Evolutionary conservation across 352 stramenopile species (phyloP), one percentile per base, ranked within the genome.

Genomic region (Phytophthora quininea): DNA sequence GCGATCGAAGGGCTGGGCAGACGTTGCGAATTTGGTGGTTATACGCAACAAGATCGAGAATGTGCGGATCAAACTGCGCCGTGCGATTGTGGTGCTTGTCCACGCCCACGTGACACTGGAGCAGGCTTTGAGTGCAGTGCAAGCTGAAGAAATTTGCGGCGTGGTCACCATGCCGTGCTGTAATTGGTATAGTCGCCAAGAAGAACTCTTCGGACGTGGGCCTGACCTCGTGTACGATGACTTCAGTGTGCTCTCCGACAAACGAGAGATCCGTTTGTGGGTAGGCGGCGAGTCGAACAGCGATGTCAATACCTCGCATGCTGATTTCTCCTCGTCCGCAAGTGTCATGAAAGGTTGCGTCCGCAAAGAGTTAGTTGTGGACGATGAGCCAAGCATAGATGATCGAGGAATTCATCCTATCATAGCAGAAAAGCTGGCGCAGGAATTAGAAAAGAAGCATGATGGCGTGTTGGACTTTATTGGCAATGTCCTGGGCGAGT

Each of bases 1-100:
- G 74, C 77, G 76, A 0, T 79, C 82, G 3, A 62, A 76, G 2
- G 57, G 73, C 4, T 95, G 87, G 87, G 42, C 64, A 6, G 49
- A 66, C 3, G 79, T 95, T 32, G 58, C 65, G 6, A 95, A 95
- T 61, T 69, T 95, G 24, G 79, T 93, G 8, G 78, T 90, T 50
- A 77, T 95, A 38, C 75, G 83, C 65, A 91, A 92, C 67, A 95
- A 95, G 62, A 93, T 95, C 47, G 84, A 95, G 49, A 89, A 93
- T 32, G 83, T 95, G 15, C 82, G 82, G 31, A 91, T 93, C 61
- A 60, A 66, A 1, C 53, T 95, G 45, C 69, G 73, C 1, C 67
- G 80, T 15, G 87, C 77, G 1, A 81, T 95, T 46, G 60, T 93
- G 35, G 82, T 93, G 40, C 70, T 95, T 0, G 83, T 95, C n/a